These are phyloP conservation scores for Fistulina hepatica DNA, from an alignment of 1,284 basidiomycete genomes.

Conservation along the genomic window DNA sequence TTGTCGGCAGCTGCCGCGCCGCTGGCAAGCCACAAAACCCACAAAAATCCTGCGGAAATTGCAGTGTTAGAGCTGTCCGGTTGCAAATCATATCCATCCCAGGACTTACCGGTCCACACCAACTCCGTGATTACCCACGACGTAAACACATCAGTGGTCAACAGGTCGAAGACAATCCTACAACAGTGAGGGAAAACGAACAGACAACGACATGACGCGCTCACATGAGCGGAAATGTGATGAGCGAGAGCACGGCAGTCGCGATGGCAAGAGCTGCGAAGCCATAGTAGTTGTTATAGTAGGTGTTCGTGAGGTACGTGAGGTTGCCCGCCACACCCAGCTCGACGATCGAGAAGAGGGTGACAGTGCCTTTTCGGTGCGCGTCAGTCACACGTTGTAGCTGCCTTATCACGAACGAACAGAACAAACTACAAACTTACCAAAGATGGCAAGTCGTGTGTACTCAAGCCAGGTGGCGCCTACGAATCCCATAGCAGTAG, in stretches of 20 bases:
- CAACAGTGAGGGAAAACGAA: slow-evolving; percentile 9
- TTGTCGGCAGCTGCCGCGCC: slow-evolving; percentile 29
- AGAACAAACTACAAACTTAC: too few species aligned
- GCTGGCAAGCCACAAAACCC: slow-evolving; percentile 46
- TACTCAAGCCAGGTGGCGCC: too few species aligned
- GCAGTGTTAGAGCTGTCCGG: too few species aligned
- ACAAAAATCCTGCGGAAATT: slow-evolving; percentile 38
- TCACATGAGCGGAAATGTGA: slow-evolving; percentile 38
- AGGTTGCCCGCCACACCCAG: neutral
- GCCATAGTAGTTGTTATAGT: neutral
- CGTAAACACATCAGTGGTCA: slow-evolving; percentile 29
- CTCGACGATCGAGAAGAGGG: neutral
- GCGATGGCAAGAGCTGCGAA: slow-evolving; percentile 35
- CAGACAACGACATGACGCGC: slow-evolving; percentile 11
- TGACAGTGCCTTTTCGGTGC: too few species aligned
- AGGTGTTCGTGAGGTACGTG: neutral
- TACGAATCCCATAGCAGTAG: too few species aligned
- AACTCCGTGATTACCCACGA: slow-evolving; percentile 36
- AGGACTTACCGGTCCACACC: too few species aligned
- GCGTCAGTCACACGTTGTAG: too few species aligned
- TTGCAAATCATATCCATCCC: too few species aligned
- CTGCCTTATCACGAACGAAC: too few species aligned
- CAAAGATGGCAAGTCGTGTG: too few species aligned
- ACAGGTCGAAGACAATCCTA: slow-evolving; percentile 31
- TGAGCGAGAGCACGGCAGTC: slow-evolving; percentile 29